Base-by-base conservation (phyloP, 2,329 filamentous ascomycete genomes). In the Chlorencoelia australis region DNA sequence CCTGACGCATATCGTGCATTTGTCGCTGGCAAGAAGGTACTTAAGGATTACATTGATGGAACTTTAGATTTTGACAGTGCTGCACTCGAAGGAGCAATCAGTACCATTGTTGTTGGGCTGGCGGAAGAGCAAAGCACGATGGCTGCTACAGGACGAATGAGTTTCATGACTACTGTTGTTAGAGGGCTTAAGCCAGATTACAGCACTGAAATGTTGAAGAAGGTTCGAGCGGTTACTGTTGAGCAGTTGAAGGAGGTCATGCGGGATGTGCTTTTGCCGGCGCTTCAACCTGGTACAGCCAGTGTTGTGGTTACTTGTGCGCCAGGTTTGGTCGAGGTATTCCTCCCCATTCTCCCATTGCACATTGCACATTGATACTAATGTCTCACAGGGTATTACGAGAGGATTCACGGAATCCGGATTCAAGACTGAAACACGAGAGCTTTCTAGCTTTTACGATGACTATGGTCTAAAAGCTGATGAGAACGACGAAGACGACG, bases 231-330 rank as follows among this genome's bases (percentile, higher is more conserved):
- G 28, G 84, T 95, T 5, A 79, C 68, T 0, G 71, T 77, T 2
- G 79, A 88, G 9, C 75, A 95, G 52, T 82, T 96, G 46, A 80
- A 75, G 57, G 65, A 66, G 16, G 82, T 75, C 2, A 75, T 98
- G 64, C 71, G 65, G 35, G 78, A 85, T 13, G 69, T 89, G 35
- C 69, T 98, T 19, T 56, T 94, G 49, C 81, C 82, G 0, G 69
- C 91, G 22, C 96, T 98, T 58, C 71, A 77, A 46, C 77, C 88
- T 0, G 75, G 79, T 14, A 85, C 72, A 57, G 79, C 86, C 45
- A 93, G 96, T 56, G 65, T 95, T 35, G 77, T 95, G 3, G 71
- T 95, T 34, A 94, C 89, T 6, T 95, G 89, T 57, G 83, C 86
- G 14, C 80, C 82, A 11, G 73, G 86, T 32, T 82, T 95, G 73